Evolutionary conservation across 1,284 basidiomycete genomes (phyloP).

Genomic region (Peniophora sp.): DNA sequence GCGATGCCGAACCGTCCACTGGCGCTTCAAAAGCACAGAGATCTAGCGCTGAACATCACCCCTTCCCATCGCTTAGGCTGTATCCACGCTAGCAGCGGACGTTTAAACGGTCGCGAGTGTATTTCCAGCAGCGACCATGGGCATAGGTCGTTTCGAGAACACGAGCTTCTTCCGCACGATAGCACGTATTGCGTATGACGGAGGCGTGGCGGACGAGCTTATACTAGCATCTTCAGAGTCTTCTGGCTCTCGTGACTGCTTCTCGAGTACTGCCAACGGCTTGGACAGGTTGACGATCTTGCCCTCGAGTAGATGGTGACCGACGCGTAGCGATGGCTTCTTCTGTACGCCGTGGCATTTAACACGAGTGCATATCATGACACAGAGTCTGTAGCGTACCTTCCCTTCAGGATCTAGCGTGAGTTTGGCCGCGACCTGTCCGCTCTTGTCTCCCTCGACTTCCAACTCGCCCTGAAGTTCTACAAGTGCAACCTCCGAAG

Average conservation of each 20-base stretch:
- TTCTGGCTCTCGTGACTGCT: conserved; percentile 15
- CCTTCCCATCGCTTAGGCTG: too few species aligned
- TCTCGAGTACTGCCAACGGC: conserved; percentile 64
- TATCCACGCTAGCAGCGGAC: too few species aligned
- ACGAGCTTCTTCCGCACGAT: conserved; percentile 73
- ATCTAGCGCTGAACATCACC: too few species aligned
- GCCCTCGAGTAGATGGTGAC: conserved; percentile 86
- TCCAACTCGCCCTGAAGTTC: conserved; percentile 72
- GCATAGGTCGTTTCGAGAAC: conserved; percentile 72
- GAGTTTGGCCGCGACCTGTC: conserved; percentile 57
- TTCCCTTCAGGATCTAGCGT: conserved; percentile 35
- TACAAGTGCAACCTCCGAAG: conserved; percentile 63
- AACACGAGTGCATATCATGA: neutral
- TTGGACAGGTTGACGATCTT: conserved; percentile 71
- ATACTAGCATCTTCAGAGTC: conserved; percentile 13
- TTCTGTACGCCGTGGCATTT: conserved; percentile 33
- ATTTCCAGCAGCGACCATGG: conserved; percentile 32
- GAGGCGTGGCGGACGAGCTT: conserved; percentile 11
- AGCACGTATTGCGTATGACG: conserved; percentile 41
- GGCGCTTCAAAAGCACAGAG: too few species aligned
- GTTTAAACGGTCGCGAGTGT: too few species aligned
- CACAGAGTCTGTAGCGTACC: conserved; percentile 8
- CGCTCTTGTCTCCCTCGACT: conserved; percentile 49
- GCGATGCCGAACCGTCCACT: too few species aligned
- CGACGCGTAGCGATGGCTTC: conserved; percentile 74